Evolutionary conservation across 2,329 filamentous ascomycete genomes (phyloP).

Genomic region (Lizonia empirigonia): DNA sequence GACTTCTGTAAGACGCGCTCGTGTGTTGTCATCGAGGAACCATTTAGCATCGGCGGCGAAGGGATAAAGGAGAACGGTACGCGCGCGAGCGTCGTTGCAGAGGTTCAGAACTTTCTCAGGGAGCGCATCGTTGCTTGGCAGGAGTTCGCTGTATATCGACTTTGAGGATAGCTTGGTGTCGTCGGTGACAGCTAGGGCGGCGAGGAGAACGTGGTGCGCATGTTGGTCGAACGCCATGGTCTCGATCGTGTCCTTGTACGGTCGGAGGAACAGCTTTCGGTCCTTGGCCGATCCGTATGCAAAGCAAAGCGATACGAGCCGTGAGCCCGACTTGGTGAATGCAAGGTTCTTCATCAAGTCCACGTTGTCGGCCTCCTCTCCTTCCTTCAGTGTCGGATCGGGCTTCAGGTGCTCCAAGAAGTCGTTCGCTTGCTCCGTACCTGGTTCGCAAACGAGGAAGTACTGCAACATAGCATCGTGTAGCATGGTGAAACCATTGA

Average conservation of each 20-base stretch:
- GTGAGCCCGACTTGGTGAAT: constrained; percentile 87
- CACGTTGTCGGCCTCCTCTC: constrained; percentile 52
- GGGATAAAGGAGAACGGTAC: constrained; percentile 76
- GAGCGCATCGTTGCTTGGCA: constrained; percentile 60
- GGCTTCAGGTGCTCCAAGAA: constrained; percentile 91
- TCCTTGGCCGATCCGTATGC: constrained; percentile 91
- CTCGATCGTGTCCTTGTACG: constrained; percentile 88
- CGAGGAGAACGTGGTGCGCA: constrained; percentile 80
- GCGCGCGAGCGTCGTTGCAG: constrained; percentile 68
- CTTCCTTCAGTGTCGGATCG: constrained; percentile 73
- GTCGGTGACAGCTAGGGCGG: constrained; percentile 89
- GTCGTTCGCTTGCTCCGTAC: constrained; percentile 80
- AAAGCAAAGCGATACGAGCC: constrained; percentile 79
- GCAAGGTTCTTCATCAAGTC: constrained; percentile 94
- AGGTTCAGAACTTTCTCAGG: constrained; percentile 68
- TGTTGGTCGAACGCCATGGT: constrained; percentile 80
- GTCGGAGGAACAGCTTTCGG: constrained; percentile 83
- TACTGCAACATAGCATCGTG: constrained; percentile 99
- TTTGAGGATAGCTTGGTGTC: constrained; percentile 90
- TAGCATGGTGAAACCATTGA: constrained; percentile 95
- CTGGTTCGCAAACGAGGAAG: constrained; percentile 77
- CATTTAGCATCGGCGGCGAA: constrained; percentile 69
- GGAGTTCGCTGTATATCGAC: constrained; percentile 82
- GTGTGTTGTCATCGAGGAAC: constrained; percentile 65
- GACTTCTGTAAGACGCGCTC: constrained; percentile 76